These are phyloP conservation scores for Papiliotrema nemorosa DNA, from an alignment of 1,284 basidiomycete species.

Conservation along the genomic window DNA sequence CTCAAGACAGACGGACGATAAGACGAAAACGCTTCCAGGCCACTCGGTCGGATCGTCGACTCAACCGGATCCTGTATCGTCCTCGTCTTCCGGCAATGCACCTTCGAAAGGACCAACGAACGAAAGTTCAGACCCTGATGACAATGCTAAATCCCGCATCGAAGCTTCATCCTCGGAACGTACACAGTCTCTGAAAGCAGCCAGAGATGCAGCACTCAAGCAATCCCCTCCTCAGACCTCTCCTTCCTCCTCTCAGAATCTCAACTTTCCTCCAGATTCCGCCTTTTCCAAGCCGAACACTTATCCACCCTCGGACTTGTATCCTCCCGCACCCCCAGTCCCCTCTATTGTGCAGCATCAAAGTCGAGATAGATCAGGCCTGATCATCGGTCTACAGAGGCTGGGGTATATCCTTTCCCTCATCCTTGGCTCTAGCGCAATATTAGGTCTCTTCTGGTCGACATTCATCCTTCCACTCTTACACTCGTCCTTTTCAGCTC, in stretches of 20 bases:
- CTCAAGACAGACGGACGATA: too few species aligned
- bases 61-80: too few species aligned
- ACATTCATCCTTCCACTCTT: constrained; percentile 43
- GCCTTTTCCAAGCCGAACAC: too few species aligned
- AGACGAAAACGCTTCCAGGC: too few species aligned
- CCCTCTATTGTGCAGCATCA: background rate
- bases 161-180: constrained; percentile 9
- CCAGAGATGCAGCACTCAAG: constrained; percentile 5
- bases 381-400: constrained; percentile 23
- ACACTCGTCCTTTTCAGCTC: constrained; percentile 43
- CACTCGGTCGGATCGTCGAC: too few species aligned
- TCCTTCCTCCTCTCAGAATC: background rate
- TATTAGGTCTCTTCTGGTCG: constrained; percentile 39
- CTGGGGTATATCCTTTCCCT: constrained; percentile 40
- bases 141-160: constrained; percentile 4
- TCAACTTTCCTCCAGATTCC: background rate
- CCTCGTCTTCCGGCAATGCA: too few species aligned
- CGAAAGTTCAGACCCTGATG: background rate
- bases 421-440: constrained; percentile 34
- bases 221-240: background rate
- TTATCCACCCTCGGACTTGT: too few species aligned
- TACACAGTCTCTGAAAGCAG: constrained; percentile 5
- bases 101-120: too few species aligned
- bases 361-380: constrained; percentile 2
- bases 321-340: constrained; percentile 8